Conservation (phyloP, 179 eudicot genomes). For the Corrigiola litoralis region DNA sequence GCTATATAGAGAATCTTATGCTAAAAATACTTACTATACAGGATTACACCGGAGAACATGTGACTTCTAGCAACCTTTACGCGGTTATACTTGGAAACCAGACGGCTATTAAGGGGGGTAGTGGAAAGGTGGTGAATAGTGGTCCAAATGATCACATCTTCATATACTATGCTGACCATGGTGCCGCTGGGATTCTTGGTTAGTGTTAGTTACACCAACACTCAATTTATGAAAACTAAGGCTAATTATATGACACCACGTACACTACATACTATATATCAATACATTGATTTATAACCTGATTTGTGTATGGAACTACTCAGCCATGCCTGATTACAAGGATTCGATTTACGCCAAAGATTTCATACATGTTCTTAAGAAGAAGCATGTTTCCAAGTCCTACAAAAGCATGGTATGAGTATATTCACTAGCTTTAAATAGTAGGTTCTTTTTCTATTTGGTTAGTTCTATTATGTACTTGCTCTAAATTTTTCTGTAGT, state of each 20-base stretch:
- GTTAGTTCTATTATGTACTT: too few species aligned
- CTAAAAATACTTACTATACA: constrained; percentile 14
- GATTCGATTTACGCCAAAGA: constrained; percentile 51
- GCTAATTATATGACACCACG: neutral
- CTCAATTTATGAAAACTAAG: neutral
- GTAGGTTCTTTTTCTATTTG: too few species aligned
- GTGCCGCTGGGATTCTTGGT: constrained; percentile 62
- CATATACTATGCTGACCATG: constrained; percentile 68
- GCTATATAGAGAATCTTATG: too few species aligned
- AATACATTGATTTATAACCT: neutral
- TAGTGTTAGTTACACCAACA: neutral
- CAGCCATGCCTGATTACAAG: constrained; percentile 54
- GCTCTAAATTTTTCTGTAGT: too few species aligned
- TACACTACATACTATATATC: neutral
- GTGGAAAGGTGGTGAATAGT: constrained; percentile 58
- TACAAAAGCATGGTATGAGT: constrained; percentile 65
- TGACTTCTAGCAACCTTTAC: constrained; percentile 42
- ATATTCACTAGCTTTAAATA: too few species aligned
- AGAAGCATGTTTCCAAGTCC: constrained; percentile 50
- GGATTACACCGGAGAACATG: constrained; percentile 60
- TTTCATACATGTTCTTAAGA: constrained; percentile 42
- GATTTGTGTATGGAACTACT: neutral
- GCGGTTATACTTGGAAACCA: constrained; percentile 59
- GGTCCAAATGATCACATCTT: constrained; percentile 70
- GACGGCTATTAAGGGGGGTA: constrained; percentile 57